A percentile compares a stretch with the other conserved stretches of the same genome.
These are phyloP conservation scores for Turnera subulata DNA, from an alignment of 345 rosid genomes.

Conservation along the genomic window DNA sequence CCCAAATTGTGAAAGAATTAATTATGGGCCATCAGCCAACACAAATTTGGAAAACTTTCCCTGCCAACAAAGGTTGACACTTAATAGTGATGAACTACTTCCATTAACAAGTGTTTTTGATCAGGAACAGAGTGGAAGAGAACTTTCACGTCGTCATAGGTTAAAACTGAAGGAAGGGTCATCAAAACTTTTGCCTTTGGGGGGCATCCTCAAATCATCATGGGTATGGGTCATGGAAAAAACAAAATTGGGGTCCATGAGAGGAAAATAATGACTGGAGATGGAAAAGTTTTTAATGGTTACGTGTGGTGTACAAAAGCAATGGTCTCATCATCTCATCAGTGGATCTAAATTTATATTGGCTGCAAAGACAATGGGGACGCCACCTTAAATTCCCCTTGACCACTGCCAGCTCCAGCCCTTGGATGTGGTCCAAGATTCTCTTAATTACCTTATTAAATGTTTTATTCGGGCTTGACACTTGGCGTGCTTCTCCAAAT, in stretches of 20 bases:
- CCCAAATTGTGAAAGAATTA: no score
- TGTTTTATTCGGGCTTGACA: slow-evolving; percentile 15
- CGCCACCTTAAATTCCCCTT: slow-evolving; percentile 39
- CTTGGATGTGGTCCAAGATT: slow-evolving; percentile 40
- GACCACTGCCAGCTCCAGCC: slow-evolving; percentile 35
- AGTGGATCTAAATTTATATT: slow-evolving; percentile 12
- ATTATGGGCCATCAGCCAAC: no score
- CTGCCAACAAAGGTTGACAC: slow-evolving; percentile 36
- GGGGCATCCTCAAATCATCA: no score
- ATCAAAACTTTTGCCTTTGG: no score
- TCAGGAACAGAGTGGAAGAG: no score
- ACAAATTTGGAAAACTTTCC: slow-evolving; percentile 6
- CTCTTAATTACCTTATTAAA: slow-evolving; percentile 34
- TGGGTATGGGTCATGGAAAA: neutral
- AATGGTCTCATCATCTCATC: neutral
- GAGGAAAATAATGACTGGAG: neutral
- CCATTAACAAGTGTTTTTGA: no score
- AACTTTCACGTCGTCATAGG: no score
- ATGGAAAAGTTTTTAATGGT: slow-evolving; percentile 14
- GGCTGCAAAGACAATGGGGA: slow-evolving; percentile 33
- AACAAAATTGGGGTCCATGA: slow-evolving; percentile 14
- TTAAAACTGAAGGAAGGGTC: no score
- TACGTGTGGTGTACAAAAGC: slow-evolving; percentile 14
- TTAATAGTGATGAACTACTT: slow-evolving; percentile 29
- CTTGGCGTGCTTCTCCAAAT: neutral